Evolutionary conservation across 2,329 filamentous ascomycete species (phyloP).

Genomic region (Fusarium caatingaense): DNA sequence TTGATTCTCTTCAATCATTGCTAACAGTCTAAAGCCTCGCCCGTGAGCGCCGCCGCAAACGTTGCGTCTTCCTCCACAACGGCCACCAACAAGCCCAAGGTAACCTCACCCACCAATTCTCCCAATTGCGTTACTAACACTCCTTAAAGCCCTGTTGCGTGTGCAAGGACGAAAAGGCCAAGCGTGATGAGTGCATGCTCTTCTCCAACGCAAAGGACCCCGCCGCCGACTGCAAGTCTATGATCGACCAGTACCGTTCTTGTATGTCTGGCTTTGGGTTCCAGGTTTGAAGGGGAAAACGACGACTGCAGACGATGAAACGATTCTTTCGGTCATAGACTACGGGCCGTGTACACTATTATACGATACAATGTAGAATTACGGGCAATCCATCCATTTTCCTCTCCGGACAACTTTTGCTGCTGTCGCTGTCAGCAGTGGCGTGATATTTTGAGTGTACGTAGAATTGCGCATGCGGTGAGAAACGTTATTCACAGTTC

Average conservation of each 20-base stretch:
- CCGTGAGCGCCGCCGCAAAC: constrained; percentile 43
- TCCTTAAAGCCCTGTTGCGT: constrained; percentile 89
- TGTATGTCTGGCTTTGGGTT: constrained; percentile 97
- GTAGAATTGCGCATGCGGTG: background rate
- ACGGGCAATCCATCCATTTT: constrained; percentile 39
- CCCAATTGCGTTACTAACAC: constrained; percentile 26
- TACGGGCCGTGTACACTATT: constrained; percentile 39
- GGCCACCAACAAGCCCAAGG: constrained; percentile 58
- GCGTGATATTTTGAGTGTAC: constrained; percentile 31
- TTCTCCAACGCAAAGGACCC: constrained; percentile 89
- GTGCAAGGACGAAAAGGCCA: constrained; percentile 93
- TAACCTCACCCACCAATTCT: constrained; percentile 42
- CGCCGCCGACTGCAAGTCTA: constrained; percentile 81
- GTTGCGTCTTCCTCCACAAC: constrained; percentile 45
- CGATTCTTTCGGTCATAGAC: constrained; percentile 19
- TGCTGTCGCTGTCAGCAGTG: constrained; percentile 15
- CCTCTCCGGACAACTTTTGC: constrained; percentile 31
- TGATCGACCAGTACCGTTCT: constrained; percentile 85
- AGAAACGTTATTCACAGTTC: background rate
- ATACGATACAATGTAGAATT: constrained; percentile 42
- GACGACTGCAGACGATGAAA: background rate
- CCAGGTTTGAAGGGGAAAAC: constrained; percentile 63
- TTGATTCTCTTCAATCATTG: background rate
- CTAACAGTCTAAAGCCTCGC: constrained; percentile 33
- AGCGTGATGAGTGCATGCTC: constrained; percentile 98